Base-by-base conservation (phyloP, 306 rosid species). In the Rubus idaeus region DNA sequence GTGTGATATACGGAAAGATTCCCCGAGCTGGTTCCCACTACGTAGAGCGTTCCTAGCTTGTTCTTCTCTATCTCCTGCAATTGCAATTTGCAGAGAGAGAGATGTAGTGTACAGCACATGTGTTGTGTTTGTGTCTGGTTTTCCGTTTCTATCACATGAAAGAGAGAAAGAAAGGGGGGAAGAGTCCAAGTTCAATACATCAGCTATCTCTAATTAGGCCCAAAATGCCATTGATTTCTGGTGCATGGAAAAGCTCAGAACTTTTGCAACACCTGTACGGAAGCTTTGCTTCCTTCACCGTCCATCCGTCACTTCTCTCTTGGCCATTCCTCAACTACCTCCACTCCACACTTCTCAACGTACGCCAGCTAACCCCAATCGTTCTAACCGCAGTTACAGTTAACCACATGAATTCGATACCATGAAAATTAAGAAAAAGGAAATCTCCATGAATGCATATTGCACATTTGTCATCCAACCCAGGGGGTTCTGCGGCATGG, bases 211-310 rank as follows among this genome's bases (percentile, higher is more conserved):
- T 61, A 60, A 68, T 77, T 65, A 77, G 57, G 65, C 72, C 73
- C 79, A 84, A 81, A 81, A 40, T 72, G 85, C 81, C 88, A 88
- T 91, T 89, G 92, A 85, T 74, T 88, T 84, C 75, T 73, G 86
- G 81, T 84, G 88, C 84, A 63, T 63, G 80, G 66, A 12, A 16
- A 51, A 52, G 50, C 64, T 79, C 97, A 93, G 98, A 91, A 91
- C 87, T 89, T 91, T 88, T 47, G 81, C 88, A 86, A 85, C 98
- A 93, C 88, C 79, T 93, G 98, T 64, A 40, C 70, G 49, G 70
- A 83, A 66, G 16, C 80, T 86, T 84, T 75, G 88, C 4, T 74
- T 41, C 63, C 77, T 80, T 64, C 78, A 79, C 76, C 78, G 76
- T 77, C 85, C 93, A 93, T 83, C 86, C 95, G 98, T 90, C 96